Percentiles rank a stretch among this genome's conserved stretches.
These are phyloP conservation scores for Gossypium arboreum DNA, from an alignment of 345 rosid genomes.

Conservation along the genomic window DNA sequence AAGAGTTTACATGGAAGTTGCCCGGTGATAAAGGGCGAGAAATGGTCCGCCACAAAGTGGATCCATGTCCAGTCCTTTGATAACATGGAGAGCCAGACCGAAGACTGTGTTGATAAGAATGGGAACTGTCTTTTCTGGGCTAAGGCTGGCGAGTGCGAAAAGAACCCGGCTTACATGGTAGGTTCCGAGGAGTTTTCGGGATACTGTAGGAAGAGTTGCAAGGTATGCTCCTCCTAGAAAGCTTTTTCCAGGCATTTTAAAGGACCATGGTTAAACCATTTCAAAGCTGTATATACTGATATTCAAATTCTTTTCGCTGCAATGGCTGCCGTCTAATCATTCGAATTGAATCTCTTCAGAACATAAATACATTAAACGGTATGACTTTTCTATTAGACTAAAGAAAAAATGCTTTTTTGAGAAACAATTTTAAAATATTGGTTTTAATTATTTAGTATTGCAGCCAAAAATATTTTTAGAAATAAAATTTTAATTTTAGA, in stretches of 20 bases:
- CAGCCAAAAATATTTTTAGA: fast-evolving
- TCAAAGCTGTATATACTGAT: slow-evolving; percentile 7
- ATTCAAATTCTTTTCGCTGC: background rate
- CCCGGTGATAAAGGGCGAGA: slow-evolving; percentile 89
- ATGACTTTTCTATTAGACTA: too few species aligned
- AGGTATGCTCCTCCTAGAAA: slow-evolving; percentile 50
- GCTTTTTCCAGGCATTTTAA: background rate
- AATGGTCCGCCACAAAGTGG: slow-evolving; percentile 99
- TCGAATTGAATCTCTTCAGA: too few species aligned
- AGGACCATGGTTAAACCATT: slow-evolving; percentile 1
- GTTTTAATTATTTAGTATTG: fast-evolving
- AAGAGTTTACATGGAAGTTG: slow-evolving; percentile 84
- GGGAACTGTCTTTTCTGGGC: slow-evolving; percentile 61
- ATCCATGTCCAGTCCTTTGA: slow-evolving; percentile 78
- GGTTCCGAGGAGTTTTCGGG: slow-evolving; percentile 46
- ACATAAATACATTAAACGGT: too few species aligned
- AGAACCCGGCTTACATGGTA: slow-evolving; percentile 70
- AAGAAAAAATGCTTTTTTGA: too few species aligned
- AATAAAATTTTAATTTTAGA: too few species aligned
- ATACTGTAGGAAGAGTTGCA: slow-evolving; percentile 82
- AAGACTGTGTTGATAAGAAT: slow-evolving; percentile 51
- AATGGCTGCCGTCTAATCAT: background rate
- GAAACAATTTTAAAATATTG: too few species aligned
- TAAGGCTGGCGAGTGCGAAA: slow-evolving; percentile 60
- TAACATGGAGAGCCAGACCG: background rate